These are phyloP conservation scores for Dovyalis caffra DNA, from an alignment of 345 rosid species.

Conservation along the genomic window DNA sequence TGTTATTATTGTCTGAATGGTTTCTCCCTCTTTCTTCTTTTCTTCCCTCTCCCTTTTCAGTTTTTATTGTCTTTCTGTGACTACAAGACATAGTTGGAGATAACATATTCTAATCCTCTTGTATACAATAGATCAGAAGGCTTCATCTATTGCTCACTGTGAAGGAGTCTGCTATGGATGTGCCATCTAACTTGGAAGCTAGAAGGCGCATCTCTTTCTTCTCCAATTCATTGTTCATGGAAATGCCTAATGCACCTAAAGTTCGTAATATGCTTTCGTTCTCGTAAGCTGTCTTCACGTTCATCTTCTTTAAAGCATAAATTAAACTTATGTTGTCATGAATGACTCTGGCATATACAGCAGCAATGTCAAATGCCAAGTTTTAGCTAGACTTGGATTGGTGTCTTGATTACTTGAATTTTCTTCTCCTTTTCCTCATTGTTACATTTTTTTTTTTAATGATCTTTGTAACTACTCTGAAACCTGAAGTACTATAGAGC, in stretches of 20 bases:
- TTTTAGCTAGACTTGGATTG: no score
- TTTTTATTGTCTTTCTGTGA: background rate
- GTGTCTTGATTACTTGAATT: no score
- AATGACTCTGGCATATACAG: conserved; percentile 5
- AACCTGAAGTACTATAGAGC: no score
- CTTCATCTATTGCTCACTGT: conserved; percentile 58
- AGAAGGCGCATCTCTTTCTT: conserved; percentile 67
- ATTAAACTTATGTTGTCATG: conserved; percentile 8
- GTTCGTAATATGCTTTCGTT: conserved; percentile 79
- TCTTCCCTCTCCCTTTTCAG: no score
- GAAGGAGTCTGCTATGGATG: conserved; percentile 70
- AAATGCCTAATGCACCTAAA: conserved; percentile 66
- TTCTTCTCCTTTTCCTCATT: no score
- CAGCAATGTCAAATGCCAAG: no score
- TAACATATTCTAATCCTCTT: conserved; percentile 6
- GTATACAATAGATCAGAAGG: conserved; percentile 44
- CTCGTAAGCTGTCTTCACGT: conserved; percentile 63
- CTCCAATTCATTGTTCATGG: conserved; percentile 67
- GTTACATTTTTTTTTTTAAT: no score
- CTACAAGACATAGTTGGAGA: background rate
- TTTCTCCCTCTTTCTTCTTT: conserved; percentile 3
- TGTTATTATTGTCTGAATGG: background rate
- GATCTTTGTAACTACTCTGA: no score
- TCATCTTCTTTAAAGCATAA: conserved; percentile 48
- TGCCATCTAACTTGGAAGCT: conserved; percentile 68